Conservation (phyloP, 345 rosid species). For the Citrus reticulata region DNA sequence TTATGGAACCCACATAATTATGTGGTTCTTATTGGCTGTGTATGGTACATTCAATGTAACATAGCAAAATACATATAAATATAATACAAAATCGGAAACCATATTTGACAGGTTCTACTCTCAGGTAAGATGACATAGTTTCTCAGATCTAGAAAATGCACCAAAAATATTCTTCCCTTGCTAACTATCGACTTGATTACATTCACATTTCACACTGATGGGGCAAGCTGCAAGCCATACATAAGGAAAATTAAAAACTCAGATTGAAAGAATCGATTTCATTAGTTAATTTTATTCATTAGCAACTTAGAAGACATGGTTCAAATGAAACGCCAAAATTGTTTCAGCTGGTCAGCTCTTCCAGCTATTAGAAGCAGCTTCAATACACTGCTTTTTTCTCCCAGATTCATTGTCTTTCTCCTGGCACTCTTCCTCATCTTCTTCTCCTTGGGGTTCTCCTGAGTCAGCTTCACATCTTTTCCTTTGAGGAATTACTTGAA, state of each 20-base stretch:
- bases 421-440: constrained; percentile 18
- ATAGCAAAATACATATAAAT: too few species aligned
- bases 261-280: background rate
- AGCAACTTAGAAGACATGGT: background rate
- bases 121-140: too few species aligned
- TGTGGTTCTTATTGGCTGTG: too few species aligned
- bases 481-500: constrained; percentile 88
- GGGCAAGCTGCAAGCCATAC: background rate
- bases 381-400: constrained; percentile 49
- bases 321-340: background rate
- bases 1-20: too few species aligned
- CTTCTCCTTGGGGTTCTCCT: constrained; percentile 25
- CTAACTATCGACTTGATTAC: background rate
- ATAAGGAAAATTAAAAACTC: background rate
- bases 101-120: too few species aligned
- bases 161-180: background rate
- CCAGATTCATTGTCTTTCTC: constrained; percentile 36
- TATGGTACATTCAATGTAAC: too few species aligned
- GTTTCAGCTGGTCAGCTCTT: background rate
- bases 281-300: background rate
- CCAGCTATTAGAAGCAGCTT: constrained; percentile 38
- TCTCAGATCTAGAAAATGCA: background rate
- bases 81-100: too few species aligned
- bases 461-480: constrained; percentile 51
- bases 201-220: background rate